Percentiles rank a stretch among this genome's conserved stretches.
phyloP scores from a whole-genome alignment of 2,329 filamentous ascomycete species.

The Neospermospora avenae region DNA sequence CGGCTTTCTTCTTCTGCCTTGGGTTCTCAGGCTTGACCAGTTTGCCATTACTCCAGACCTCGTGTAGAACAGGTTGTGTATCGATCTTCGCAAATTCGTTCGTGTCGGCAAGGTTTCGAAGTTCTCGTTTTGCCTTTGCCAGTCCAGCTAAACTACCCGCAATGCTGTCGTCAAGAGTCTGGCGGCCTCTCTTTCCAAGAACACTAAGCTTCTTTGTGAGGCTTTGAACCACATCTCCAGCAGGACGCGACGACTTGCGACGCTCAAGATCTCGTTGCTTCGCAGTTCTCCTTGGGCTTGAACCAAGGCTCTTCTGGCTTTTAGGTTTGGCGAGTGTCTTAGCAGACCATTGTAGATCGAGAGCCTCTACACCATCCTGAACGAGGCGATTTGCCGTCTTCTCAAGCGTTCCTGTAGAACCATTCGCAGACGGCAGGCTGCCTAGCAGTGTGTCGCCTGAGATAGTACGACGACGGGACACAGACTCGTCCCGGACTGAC shows the following conservation, averaged over 20 bases:
- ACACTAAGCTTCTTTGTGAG: conserved; percentile 48
- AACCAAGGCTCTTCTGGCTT: conserved; percentile 25
- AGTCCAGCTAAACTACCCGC: conserved; percentile 36
- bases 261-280: conserved; percentile 32
- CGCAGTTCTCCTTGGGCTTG: conserved; percentile 32
- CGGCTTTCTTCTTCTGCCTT: conserved; percentile 35
- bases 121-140: conserved; percentile 52
- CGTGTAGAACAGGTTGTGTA: conserved; percentile 53
- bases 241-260: conserved; percentile 42
- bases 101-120: conserved; percentile 58
- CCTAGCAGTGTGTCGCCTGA: conserved; percentile 38
- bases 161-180: conserved; percentile 42
- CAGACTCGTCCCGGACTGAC: conserved; percentile 15
- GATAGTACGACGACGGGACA: conserved; percentile 43
- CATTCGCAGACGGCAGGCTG: conserved; percentile 33
- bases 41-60: conserved; percentile 64
- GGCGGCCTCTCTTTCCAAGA: conserved; percentile 59
- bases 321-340: conserved; percentile 38
- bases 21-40: conserved; percentile 44
- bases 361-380: conserved; percentile 45
- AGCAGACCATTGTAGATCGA: conserved; percentile 44
- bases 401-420: conserved; percentile 24
- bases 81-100: conserved; percentile 61
- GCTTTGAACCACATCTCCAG: conserved; percentile 41
- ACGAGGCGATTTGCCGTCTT: conserved; percentile 33